Conservation (phyloP, 2,329 filamentous ascomycete genomes). For the Sarocladiaceae sp. region DNA sequence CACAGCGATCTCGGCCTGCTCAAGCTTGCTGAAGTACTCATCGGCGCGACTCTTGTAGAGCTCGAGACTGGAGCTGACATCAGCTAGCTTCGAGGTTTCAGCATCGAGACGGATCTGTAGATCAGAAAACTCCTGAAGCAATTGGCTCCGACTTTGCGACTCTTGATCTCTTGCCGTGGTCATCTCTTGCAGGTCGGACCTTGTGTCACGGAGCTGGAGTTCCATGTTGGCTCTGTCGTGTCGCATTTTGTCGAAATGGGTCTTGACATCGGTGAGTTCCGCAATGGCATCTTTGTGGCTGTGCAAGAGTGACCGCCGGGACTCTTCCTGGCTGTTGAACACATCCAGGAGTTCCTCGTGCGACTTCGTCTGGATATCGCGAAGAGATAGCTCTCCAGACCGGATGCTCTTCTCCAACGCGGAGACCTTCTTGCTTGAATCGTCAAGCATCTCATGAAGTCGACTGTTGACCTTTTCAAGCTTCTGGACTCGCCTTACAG, state of each 20-base stretch:
- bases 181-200: slow-evolving; percentile 80
- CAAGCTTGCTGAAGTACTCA: slow-evolving; percentile 95
- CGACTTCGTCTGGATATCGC: slow-evolving; percentile 87
- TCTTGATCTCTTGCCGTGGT: slow-evolving; percentile 78
- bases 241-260: slow-evolving; percentile 80
- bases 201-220: slow-evolving; percentile 80
- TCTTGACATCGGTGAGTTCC: slow-evolving; percentile 82
- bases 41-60: slow-evolving; percentile 90
- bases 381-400: slow-evolving; percentile 80
- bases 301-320: slow-evolving; percentile 74
- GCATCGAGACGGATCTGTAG: slow-evolving; percentile 89
- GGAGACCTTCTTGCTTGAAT: slow-evolving; percentile 89
- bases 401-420: slow-evolving; percentile 81
- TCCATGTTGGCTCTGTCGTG: slow-evolving; percentile 76
- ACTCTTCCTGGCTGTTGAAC: slow-evolving; percentile 89
- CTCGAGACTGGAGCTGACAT: slow-evolving; percentile 77
- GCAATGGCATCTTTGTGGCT: slow-evolving; percentile 81
- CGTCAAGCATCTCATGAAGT: slow-evolving; percentile 90
- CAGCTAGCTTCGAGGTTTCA: slow-evolving; percentile 78
- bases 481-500: slow-evolving; percentile 77
- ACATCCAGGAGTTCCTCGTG: slow-evolving; percentile 93
- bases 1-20: slow-evolving; percentile 93
- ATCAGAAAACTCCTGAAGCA: slow-evolving; percentile 89
- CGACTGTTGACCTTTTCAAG: slow-evolving; percentile 88
- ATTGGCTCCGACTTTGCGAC: slow-evolving; percentile 77